Evolutionary conservation across 345 rosid species (phyloP), one percentile per base, ranked within the genome.

Genomic region (Mallotus nudiflorus): DNA sequence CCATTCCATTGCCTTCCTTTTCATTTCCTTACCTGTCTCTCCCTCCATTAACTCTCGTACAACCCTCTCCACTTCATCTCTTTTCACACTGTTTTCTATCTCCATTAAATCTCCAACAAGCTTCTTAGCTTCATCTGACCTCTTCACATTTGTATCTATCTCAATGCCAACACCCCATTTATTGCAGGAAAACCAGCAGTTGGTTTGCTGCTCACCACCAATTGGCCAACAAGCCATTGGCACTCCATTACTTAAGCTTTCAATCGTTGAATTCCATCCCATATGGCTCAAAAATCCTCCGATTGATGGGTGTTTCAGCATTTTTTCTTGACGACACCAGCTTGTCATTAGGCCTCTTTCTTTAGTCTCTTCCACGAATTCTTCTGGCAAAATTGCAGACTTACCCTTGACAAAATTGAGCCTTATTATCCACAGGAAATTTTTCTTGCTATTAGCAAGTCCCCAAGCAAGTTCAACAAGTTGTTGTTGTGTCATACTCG

Each of bases 261-360:
- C 71, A 10, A 67, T 24, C 7, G 61, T 67, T 0, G 70, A 67
- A 37, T 54, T 54, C 70, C 70, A 67, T 6, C 70, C 70, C 61
- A 24, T 67, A 20, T 67, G 70, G 24, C 61, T 39, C 25, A 67
- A 18, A 11, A 67, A 67, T 0, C 50, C 62, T 9, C 70, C 70
- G 0, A 53, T 13, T 4, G 70, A 54, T 14, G 61, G 48, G 25
- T 67, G 70, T 3, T 67, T 67, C 49, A 67, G 31, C 9, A 67
- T 18, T 25, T 37, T 4, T 25, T 67, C 70, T 16, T 67, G 70
- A 0, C 35, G 35, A 53, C 70, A 67, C 70, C 70, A 67, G 12
- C 25, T 24, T 40, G 61, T 48, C 6, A 35, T 6, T 11, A 67
- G 15, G 31, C 61, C 51, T 15, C 61, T 24, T 5, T 67, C 48